Evolutionary conservation across 2,329 filamentous ascomycete species (phyloP), one percentile per base, ranked within the genome.

Genomic region (Aspergillus sp.): DNA sequence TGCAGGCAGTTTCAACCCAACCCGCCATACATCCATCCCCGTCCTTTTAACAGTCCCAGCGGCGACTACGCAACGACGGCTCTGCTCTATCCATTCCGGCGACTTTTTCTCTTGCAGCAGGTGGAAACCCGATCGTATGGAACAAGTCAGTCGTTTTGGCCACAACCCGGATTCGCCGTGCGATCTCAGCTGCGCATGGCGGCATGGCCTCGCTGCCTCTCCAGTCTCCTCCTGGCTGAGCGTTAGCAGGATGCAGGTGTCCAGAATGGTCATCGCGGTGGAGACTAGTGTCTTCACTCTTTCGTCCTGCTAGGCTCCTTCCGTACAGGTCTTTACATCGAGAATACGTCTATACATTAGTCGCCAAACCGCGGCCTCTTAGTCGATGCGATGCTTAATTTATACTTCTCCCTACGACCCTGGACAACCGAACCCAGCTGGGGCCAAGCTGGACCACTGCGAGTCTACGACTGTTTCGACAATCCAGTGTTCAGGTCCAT

Each of bases 51-150:
- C 33, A 54, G 52, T 17, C 50, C 23, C 40, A 14, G 39, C 46
- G 24, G 37, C 27, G 3, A 31, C 27, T 11, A 31, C 27, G 9
- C 27, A 31, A 50, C 33, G 51, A 55, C 43, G n/a, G 48, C 11
- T 43, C 50, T 14, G 6, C 35, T 37, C 35, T 37, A 6, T 37
- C 33, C 35, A 37, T 37, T 37, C 35, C 60, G 64, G 61, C 58
- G 56, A 63, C 52, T 64, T 64, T 59, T 57, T 56, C 51, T 60
- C 55, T 54, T 57, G 55, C 59, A 57, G 55, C 52, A 58, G 50
- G 58, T 58, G 60, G 52, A 64, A 63, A 62, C 56, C 65, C 64
- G 63, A 66, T 62, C 64, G 61, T 64, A 66, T 61, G 64, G 65
- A 58, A 65, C 64, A 57, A 59, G 52, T 46, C 46, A 46, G 39